Evolutionary conservation across 106 monocot genomes (phyloP).

Genomic region (Allium sativum): DNA sequence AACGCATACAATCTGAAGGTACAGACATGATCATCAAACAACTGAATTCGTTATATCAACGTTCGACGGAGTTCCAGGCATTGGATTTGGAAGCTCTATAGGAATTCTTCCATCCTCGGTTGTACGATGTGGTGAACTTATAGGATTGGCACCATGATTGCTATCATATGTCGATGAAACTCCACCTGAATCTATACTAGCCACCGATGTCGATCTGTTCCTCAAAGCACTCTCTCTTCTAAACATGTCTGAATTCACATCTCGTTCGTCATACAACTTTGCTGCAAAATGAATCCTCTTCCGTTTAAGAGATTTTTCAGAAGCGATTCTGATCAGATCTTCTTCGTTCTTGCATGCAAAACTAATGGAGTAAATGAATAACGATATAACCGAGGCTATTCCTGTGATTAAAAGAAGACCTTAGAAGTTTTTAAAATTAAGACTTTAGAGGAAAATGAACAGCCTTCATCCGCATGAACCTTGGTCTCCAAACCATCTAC

Average conservation of each 20-base stretch:
- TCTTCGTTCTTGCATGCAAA: constrained; percentile 17
- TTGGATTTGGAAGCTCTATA: too few species aligned
- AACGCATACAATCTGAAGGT: too few species aligned
- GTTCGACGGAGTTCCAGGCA: too few species aligned
- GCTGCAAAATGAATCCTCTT: not conserved
- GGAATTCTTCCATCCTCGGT: too few species aligned
- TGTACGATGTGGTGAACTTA: too few species aligned
- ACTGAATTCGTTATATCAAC: too few species aligned
- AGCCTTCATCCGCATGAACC: not conserved
- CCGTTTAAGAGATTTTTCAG: not conserved
- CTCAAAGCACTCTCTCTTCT: not conserved
- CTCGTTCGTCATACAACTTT: not conserved
- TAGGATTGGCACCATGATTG: too few species aligned
- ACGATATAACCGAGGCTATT: constrained; percentile 5
- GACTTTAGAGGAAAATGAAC: constrained; percentile 1
- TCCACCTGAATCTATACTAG: too few species aligned
- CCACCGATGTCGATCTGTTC: too few species aligned
- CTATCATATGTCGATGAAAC: too few species aligned
- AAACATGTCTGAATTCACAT: not conserved
- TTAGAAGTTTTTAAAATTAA: constrained; percentile 18
- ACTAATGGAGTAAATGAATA: constrained; percentile 11
- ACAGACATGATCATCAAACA: too few species aligned
- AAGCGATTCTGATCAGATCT: not conserved
- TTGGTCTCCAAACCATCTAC: constrained; percentile 12
- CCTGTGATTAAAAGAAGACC: constrained; percentile 47